A percentile compares a stretch with the other conserved stretches of the same genome.
These are phyloP conservation scores for Fraxinus latifolia DNA, from an alignment of 305 asterid species.

Conservation along the genomic window DNA sequence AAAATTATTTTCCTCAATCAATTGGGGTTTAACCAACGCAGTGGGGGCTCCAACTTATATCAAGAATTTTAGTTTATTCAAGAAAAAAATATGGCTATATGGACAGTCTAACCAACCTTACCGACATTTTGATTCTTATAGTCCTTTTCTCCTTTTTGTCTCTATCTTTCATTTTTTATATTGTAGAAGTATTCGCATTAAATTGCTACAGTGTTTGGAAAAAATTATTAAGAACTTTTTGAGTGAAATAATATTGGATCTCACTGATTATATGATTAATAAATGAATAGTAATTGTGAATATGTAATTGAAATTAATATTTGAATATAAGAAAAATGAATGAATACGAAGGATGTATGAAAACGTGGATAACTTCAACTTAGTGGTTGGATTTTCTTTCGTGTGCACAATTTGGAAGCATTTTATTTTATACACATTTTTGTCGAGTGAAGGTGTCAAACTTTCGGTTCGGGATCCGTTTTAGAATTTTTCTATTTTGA, in stretches of 20 bases:
- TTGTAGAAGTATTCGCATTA: too few species aligned
- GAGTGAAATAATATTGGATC: background rate
- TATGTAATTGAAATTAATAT: too few species aligned
- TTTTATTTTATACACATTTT: too few species aligned
- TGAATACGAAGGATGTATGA: background rate
- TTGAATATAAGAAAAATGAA: too few species aligned
- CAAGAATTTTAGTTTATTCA: background rate
- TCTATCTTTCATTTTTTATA: background rate
- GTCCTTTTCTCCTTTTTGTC: background rate
- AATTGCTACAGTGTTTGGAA: background rate
- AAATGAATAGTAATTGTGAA: too few species aligned
- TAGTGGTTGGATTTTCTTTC: too few species aligned
- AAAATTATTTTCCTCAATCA: background rate
- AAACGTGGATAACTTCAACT: too few species aligned
- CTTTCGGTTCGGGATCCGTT: too few species aligned
- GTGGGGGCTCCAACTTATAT: background rate
- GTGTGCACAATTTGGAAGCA: too few species aligned
- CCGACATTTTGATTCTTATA: background rate
- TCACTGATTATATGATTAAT: background rate
- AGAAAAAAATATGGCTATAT: background rate
- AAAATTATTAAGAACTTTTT: too few species aligned
- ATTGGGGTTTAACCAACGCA: background rate
- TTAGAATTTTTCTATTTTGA: too few species aligned
- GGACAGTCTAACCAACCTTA: slow-evolving; percentile 21
- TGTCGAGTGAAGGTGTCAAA: too few species aligned